Evolutionary conservation across 169 alveolate species (phyloP), one percentile per base, ranked within the genome.

Genomic region (Neospora caninum): DNA sequence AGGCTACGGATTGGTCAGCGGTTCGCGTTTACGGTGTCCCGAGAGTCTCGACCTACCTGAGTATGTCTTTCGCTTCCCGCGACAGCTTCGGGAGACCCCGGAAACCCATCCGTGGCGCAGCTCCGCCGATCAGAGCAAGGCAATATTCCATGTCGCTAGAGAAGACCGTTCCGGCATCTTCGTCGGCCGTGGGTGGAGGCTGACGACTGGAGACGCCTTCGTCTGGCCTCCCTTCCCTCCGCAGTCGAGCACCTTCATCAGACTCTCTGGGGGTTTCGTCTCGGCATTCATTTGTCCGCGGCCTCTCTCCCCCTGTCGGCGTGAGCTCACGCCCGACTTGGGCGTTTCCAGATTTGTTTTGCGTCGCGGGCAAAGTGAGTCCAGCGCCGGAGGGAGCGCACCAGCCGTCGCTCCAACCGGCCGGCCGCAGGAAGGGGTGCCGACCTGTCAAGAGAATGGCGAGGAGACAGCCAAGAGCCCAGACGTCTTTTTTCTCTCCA

Each of bases 401-500:
- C 42, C 83, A 31, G 39, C 4, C 25, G 13, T 31, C 31, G 27
- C 6, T 42, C 45, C 87, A 31, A 18, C 27, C 70, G 25, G 70
- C 39, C 7, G 89, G n/a, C 13, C 69, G 38, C 13, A 82, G 34
- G 67, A 82, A 82, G 27, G 89, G 89, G 36, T 82, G 89, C 25
- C 89, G 29, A 29, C 89, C 89, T 18, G 67, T 39, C 41, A 82
- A 29, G 22, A 42, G 69, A 41, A 82, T 82, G 69, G 67, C n/a
- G n/a, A 82, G 27, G 34, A 82, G 49, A 36, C 89, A 82, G 49
- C 89, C 89, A 16, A 82, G 89, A 18, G 70, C 89, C 89, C 89
- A 82, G 38, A 82, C 89, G 41, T 82, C 89, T n/a, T 82, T 82
- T 69, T 82, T 82, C 31, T 82, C 89, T 10, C 70, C 89, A n/a